Conservation (phyloP, 345 rosid species). For the Geranium rotundifolium region DNA sequence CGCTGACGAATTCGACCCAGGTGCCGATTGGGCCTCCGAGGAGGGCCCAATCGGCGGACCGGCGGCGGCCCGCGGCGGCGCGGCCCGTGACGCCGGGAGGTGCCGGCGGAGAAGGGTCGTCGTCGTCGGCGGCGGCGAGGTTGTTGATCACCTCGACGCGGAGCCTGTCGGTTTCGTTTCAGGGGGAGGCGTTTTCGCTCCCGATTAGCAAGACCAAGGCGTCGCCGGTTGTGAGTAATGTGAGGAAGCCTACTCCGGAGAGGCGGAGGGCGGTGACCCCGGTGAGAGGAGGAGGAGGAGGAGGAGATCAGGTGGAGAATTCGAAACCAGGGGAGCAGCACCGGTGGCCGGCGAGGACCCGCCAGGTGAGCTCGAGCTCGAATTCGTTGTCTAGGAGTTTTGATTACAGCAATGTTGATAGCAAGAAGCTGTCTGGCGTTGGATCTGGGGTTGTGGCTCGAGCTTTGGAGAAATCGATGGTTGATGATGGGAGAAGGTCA, state of each 20-base stretch:
- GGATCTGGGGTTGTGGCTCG: constrained; percentile 61
- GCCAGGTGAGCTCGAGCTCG: constrained; percentile 34
- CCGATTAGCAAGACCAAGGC: constrained; percentile 70
- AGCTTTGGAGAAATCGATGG: constrained; percentile 49
- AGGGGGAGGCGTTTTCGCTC: constrained; percentile 81
- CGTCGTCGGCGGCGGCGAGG: constrained; percentile 48
- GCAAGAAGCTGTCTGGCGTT: constrained; percentile 20
- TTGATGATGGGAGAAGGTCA: constrained; percentile 25
- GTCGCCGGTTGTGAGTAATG: constrained; percentile 19
- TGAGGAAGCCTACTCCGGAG: constrained; percentile 50
- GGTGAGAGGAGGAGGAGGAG: constrained; percentile 16
- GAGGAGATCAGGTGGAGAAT: constrained; percentile 60
- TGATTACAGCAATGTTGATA: constrained; percentile 29
- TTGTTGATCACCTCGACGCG: constrained; percentile 75
- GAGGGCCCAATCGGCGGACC: constrained; percentile 83
- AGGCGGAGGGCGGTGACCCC: constrained; percentile 43
- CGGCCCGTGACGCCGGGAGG: constrained; percentile 10
- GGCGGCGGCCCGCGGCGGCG: constrained; percentile 31
- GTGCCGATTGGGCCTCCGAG: constrained; percentile 60
- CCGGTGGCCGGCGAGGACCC: constrained; percentile 68
- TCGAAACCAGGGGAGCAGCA: constrained; percentile 52
- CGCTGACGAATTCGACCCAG: constrained; percentile 33
- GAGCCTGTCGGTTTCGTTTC: constrained; percentile 88
- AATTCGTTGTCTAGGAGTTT: constrained; percentile 46
- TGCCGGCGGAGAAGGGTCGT: constrained; percentile 18